phyloP scores from a whole-genome alignment of 495 filamentous ascomycete species.

The Hypoxylon rickii region DNA sequence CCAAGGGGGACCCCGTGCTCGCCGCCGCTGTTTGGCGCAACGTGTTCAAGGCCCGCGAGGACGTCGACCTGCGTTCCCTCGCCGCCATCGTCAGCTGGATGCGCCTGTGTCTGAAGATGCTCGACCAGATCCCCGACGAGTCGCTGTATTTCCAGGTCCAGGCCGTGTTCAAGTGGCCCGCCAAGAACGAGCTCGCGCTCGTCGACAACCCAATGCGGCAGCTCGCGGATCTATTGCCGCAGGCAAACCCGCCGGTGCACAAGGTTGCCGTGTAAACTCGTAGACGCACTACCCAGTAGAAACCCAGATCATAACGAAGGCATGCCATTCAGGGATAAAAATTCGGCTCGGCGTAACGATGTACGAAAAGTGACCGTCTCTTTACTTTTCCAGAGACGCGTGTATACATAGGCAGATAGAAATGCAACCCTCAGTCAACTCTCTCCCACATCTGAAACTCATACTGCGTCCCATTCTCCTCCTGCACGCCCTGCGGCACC shows the following conservation, averaged over 20 bases:
- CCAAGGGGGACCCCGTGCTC: constrained; percentile 81
- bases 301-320: constrained; percentile 3
- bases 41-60: constrained; percentile 74
- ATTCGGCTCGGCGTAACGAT: neutral
- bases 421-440: constrained; percentile 32
- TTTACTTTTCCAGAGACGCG: neutral
- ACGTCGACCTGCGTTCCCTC: constrained; percentile 71
- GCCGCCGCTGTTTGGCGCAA: constrained; percentile 94
- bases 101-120: constrained; percentile 63
- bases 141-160: constrained; percentile 40
- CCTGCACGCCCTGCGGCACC: constrained; percentile 52
- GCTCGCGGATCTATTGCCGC: constrained; percentile 25
- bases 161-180: constrained; percentile 47
- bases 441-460: constrained; percentile 70
- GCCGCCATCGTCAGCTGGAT: constrained; percentile 81
- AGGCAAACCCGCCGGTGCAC: constrained; percentile 13
- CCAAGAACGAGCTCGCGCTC: constrained; percentile 46
- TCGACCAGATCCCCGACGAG: constrained; percentile 68
- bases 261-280: constrained; percentile 12
- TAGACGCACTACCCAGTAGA: constrained; percentile 5
- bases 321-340: constrained; percentile 3
- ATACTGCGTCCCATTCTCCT: constrained; percentile 63
- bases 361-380: neutral
- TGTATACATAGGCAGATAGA: constrained; percentile 10
- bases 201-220: constrained; percentile 42